Evolutionary conservation across 805 yeast species (phyloP).

Genomic region (Yarrowia divulgata): DNA sequence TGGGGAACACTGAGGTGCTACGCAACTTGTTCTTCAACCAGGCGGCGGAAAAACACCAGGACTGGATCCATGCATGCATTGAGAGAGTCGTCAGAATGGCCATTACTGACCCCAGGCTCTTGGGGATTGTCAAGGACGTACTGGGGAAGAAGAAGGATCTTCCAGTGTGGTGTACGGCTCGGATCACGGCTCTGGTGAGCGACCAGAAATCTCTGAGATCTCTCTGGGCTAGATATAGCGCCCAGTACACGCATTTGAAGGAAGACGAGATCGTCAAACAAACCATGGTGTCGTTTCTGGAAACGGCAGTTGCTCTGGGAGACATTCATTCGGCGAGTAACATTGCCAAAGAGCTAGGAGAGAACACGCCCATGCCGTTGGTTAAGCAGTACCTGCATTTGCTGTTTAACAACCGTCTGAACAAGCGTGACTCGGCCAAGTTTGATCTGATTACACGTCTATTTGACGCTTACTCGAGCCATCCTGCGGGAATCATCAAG

Average conservation of each 20-base stretch:
- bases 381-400: conserved; percentile 20
- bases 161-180: conserved; percentile 19
- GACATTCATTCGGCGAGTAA: conserved; percentile 9
- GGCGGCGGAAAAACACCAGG: conserved; percentile 3
- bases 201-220: conserved; percentile 1
- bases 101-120: not conserved
- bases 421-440: not conserved
- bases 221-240: conserved; percentile 3
- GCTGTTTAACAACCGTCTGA: conserved; percentile 8
- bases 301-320: conserved; percentile 16
- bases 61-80: conserved; percentile 14
- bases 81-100: conserved; percentile 22
- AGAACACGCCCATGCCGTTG: conserved; percentile 1
- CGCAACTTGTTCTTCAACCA: conserved; percentile 25
- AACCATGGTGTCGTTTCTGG: conserved; percentile 15
- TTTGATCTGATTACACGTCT: conserved; percentile 17
- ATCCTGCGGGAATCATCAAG: not conserved
- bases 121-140: conserved; percentile 4
- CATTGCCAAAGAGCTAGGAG: conserved; percentile 3
- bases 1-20: conserved; percentile 8
- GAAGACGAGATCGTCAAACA: conserved; percentile 11
- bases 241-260: not conserved
- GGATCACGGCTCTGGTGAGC: conserved; percentile 6
- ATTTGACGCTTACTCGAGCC: not conserved
- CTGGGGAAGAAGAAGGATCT: conserved; percentile 9